Base-by-base conservation (phyloP, 2,329 filamentous ascomycete genomes). In the Aspergillus ustus region DNA sequence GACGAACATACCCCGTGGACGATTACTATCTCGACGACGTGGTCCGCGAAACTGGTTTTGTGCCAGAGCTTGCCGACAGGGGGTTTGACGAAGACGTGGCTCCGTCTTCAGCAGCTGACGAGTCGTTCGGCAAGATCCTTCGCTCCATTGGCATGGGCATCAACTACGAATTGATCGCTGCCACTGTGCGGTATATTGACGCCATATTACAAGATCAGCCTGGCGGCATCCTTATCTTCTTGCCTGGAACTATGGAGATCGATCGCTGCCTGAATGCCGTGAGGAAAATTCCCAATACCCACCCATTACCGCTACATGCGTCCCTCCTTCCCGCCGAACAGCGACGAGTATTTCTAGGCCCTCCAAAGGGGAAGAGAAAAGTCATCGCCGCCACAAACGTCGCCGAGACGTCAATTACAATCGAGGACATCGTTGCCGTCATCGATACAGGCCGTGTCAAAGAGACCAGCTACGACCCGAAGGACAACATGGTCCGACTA, bases 381-480 rank as follows among this genome's bases (percentile, higher is more conserved):
- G 87, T 99, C 13, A 91, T 99, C 37, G 91, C 94, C 7, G 92
- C 95, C 1, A 99, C 95, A 49, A 99, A 99, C 71, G 94, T 99
- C 2, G 95, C 95, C 2, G 95, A 99, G 76, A 99, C 95, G 0
- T 98, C 95, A 2, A 98, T 99, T 74, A 99, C 95, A 0, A 99
- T 99, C 63, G 93, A 97, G 73, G 95, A 99, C 73, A 91, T 99
- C 57, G 91, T 98, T 2, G 94, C 92, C 2, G 95, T 99, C 50
- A 94, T 99, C 65, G 95, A 99, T 75, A 95, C 91, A 11, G 95
- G 95, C 29, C 89, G 92, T 57, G 95, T 99, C 62, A 99, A 99
- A 73, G 94, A 99, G 77, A 99, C 93, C 0, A 94, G 91, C 73
- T 98, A 93, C 70, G 95, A 98, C 74, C 87, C 92, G 0, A 86